Base-by-base conservation (phyloP, 2,329 filamentous ascomycete genomes). In the Graphiopsis chlorocephala region DNA sequence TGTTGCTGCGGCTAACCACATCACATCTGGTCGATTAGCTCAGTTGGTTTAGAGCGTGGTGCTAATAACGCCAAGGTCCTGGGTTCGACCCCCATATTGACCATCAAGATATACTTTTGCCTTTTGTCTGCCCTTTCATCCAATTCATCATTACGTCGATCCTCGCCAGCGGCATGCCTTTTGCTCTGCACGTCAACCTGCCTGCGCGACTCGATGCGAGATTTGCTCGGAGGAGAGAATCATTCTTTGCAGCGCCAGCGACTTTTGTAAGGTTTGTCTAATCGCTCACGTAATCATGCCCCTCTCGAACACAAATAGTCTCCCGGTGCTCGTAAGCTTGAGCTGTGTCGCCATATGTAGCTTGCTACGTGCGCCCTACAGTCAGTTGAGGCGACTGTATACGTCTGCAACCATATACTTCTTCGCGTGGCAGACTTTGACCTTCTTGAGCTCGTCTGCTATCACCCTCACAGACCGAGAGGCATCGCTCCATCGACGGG, bases 21-120 rank as follows among this genome's bases (percentile, higher is more conserved):
- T n/a, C n/a, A n/a, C n/a, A n/a, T n/a, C n/a, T n/a, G 48, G 50
- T 55, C 50, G 50, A 55, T 55, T 55, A 55, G 50, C 50, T 55
- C 50, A 55, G 50, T 55, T 55, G 50, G 50, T 45, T 50, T 55
- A 55, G 50, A 55, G 50, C 50, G 50, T 55, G 50, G 50, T 55
- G 50, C 50, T 55, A 55, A 55, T 55, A 55, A 55, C 50, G 50
- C 50, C 50, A 55, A 55, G 50, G 50, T 31, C 50, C 12, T 28
- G 50, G 26, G 50, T 55, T 55, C 50, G 50, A 55, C 50, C 50
- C 50, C 26, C 50, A 28, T 55, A 55, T 59, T 59, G 50, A 55
- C 50, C 50, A 55, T 31, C 15, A 3, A 26, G 7, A 5, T 26
- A 1, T 17, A 1, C 48, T 55, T 55, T 55, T 55, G 50, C 50